phyloP scores from a whole-genome alignment of 129 eudicot species.

The Centaurea solstitialis region DNA sequence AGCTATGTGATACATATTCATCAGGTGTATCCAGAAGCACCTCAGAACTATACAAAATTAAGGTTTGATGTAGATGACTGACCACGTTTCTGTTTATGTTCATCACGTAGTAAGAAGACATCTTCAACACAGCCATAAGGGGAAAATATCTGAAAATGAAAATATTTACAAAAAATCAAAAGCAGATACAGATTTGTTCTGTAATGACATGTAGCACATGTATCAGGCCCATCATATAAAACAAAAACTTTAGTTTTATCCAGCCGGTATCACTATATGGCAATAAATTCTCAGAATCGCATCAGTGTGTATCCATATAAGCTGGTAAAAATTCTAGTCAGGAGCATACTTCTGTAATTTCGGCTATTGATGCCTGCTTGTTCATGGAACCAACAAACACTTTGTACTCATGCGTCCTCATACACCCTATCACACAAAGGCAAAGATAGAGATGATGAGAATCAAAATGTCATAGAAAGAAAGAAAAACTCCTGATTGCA shows the following conservation, averaged over 20 bases:
- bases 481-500: neutral
- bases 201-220: neutral
- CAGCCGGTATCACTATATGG: neutral
- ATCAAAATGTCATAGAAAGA: neutral
- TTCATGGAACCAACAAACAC: slow-evolving; percentile 71
- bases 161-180: slow-evolving; percentile 7
- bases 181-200: slow-evolving; percentile 5
- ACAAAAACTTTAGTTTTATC: neutral
- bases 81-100: slow-evolving; percentile 72
- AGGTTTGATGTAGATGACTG: slow-evolving; percentile 28
- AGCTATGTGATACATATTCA: slow-evolving; percentile 6
- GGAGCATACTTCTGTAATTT: slow-evolving; percentile 73
- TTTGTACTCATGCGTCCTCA: slow-evolving; percentile 40
- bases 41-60: neutral
- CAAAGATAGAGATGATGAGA: slow-evolving; percentile 17
- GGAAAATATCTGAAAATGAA: slow-evolving; percentile 62
- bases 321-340: neutral
- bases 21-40: neutral
- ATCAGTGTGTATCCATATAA: neutral
- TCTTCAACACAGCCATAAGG: slow-evolving; percentile 78
- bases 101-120: slow-evolving; percentile 57
- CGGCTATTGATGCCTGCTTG: slow-evolving; percentile 63
- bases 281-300: neutral
- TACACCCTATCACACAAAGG: slow-evolving; percentile 16
- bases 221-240: slow-evolving; percentile 7